Base-by-base conservation (phyloP, 2,329 filamentous ascomycete genomes). In the Arachnomyces sp. region DNA sequence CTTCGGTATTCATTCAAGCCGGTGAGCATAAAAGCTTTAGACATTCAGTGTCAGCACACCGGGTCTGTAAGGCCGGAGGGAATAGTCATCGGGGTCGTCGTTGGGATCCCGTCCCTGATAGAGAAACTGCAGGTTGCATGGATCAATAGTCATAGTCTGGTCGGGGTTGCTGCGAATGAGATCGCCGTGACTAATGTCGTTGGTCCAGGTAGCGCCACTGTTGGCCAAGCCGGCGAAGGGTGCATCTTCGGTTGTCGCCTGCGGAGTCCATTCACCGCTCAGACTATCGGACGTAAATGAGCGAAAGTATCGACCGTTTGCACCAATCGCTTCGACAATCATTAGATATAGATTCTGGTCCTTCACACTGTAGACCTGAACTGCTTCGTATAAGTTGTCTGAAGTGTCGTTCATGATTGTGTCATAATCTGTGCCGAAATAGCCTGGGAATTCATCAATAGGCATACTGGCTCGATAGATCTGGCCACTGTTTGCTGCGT, bases 201-300 rank as follows among this genome's bases (percentile, higher is more conserved):
- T 75, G 34, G 78, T 80, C 79, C 79, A 84, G 13, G 68, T 69
- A 1, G 76, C 76, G 29, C 75, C 78, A 36, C 71, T 80, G 62
- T 82, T 83, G 18, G 70, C 74, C 64, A 78, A 79, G 50, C 80
- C 76, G n/a, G 78, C 78, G 44, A 84, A 84, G 0, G 80, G 78
- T 12, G 58, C 62, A 49, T 52, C 59, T 63, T 82, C 79, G 12
- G 52, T 68, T 1, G 63, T 63, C 2, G 78, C 75, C 50, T 81
- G 72, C 7, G 69, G 48, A 0, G 75, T 78, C 79, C 79, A 84
- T 3, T 56, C 38, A 6, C 79, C 80, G 29, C 55, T 53, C 6
- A 83, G 66, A 50, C 65, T 73, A 31, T 62, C 69, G 12, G 80
- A 74, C 0, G 77, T 82, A 65, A 78, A 83, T 1, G 77, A 81